phyloP scores from a whole-genome alignment of 306 rosid genomes.

The Cicer bijugum region DNA sequence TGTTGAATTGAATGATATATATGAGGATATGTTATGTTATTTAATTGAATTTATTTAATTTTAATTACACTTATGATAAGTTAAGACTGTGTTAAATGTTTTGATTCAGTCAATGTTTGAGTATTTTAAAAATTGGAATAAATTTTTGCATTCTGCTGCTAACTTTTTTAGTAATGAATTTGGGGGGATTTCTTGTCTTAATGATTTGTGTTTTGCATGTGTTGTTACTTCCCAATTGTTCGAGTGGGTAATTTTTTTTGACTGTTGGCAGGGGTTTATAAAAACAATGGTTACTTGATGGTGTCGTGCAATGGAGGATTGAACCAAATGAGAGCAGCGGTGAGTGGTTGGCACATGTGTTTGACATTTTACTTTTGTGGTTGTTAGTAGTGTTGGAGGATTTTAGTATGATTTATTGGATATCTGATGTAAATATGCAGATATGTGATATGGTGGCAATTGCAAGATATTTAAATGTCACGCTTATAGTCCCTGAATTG shows the following conservation, averaged over 20 bases:
- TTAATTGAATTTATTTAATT: neutral
- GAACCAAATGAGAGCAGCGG: constrained; percentile 98
- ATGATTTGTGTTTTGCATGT: constrained; percentile 12
- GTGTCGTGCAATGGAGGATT: constrained; percentile 95
- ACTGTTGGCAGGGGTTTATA: constrained; percentile 73
- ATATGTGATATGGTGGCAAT: constrained; percentile 98
- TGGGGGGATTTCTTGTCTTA: neutral
- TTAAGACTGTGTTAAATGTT: constrained; percentile 2
- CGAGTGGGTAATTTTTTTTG: constrained; percentile 30
- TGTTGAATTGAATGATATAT: neutral
- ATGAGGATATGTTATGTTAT: neutral
- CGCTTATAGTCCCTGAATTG: constrained; percentile 89
- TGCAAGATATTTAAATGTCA: constrained; percentile 88
- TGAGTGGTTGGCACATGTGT: constrained; percentile 51
- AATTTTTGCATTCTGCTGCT: neutral
- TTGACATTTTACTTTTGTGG: constrained; percentile 5
- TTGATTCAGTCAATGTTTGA: neutral
- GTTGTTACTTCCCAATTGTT: neutral
- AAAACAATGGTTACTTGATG: constrained; percentile 89
- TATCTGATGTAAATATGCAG: constrained; percentile 50
- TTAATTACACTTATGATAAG: neutral
- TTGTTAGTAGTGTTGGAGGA: constrained; percentile 9
- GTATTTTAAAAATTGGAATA: neutral
- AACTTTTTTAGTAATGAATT: neutral
- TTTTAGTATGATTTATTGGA: constrained; percentile 24